Evolutionary conservation across 768 basidiomycete genomes (phyloP).

Genomic region (Hydnomerulius pinastri): DNA sequence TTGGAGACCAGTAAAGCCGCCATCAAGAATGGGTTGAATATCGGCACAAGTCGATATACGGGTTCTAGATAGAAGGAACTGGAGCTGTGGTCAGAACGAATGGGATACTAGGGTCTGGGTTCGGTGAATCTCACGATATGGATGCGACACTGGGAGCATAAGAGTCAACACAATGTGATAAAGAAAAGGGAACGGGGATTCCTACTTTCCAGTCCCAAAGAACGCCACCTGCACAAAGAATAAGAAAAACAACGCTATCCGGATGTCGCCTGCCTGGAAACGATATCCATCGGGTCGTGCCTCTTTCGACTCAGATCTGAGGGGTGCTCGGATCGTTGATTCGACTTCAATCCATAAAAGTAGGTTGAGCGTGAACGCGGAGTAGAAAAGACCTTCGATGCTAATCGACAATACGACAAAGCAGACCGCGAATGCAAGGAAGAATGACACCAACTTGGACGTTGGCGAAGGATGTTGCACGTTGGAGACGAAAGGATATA

Average conservation of each 20-base stretch:
- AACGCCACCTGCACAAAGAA: constrained; percentile 88
- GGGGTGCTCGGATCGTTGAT: constrained; percentile 23
- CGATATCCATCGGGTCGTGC: constrained; percentile 29
- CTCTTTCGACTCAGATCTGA: constrained; percentile 2
- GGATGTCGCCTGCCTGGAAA: constrained; percentile 62
- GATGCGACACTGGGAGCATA: constrained; percentile 63
- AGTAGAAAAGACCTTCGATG: constrained; percentile 78
- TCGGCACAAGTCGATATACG: constrained; percentile 82
- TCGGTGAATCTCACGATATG: constrained; percentile 59
- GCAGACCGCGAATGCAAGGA: constrained; percentile 71
- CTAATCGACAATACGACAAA: constrained; percentile 83
- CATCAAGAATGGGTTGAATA: constrained; percentile 88
- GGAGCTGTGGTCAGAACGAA: not conserved
- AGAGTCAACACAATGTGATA: not conserved
- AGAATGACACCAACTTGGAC: constrained; percentile 60
- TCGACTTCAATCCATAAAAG: constrained; percentile 73
- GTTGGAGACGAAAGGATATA: constrained; percentile 49
- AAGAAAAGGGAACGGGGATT: constrained; percentile 8
- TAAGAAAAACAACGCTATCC: constrained; percentile 79
- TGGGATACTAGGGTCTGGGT: not conserved
- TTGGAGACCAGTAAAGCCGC: constrained; percentile 61
- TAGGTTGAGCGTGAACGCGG: constrained; percentile 64
- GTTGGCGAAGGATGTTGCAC: constrained; percentile 38
- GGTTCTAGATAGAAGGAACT: constrained; percentile 87
- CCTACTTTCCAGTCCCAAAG: constrained; percentile 84